phyloP scores from a whole-genome alignment of 371 early-diverging fungal species.

The Mortierella sp. region DNA sequence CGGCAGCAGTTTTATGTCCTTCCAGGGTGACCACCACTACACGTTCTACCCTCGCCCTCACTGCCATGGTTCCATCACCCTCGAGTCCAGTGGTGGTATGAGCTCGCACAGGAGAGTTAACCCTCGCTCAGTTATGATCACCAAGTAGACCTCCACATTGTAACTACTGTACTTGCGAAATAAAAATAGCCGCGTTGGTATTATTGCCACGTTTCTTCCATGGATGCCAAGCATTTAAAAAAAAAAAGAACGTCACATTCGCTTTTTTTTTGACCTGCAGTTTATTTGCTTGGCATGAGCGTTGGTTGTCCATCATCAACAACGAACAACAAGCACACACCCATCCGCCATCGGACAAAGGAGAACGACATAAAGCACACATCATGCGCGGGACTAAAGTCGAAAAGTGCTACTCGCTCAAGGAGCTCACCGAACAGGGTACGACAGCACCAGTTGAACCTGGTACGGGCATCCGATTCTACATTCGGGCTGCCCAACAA shows the following conservation, averaged over 20 bases:
- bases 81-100: constrained; percentile 19
- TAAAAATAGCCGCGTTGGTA: too few species aligned
- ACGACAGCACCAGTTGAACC: constrained; percentile 59
- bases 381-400: constrained; percentile 35
- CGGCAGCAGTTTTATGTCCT: constrained; percentile 27
- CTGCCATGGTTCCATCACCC: constrained; percentile 23
- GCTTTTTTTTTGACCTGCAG: not conserved
- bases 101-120: constrained; percentile 17
- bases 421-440: constrained; percentile 61
- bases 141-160: not conserved
- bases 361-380: not conserved
- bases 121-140: constrained; percentile 39
- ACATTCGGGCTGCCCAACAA: constrained; percentile 69
- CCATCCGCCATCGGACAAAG: not conserved
- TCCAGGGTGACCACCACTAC: constrained; percentile 38
- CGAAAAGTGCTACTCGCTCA: constrained; percentile 40
- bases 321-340: not conserved
- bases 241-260: constrained; percentile 6
- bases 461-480: constrained; percentile 64
- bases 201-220: constrained; percentile 4
- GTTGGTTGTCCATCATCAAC: not conserved
- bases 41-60: constrained; percentile 17
- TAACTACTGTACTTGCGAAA: too few species aligned
- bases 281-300: not conserved
- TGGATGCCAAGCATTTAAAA: not conserved